Base-by-base conservation (phyloP, 2,329 filamentous ascomycete species). In the Cladophialophora bantiana region DNA sequence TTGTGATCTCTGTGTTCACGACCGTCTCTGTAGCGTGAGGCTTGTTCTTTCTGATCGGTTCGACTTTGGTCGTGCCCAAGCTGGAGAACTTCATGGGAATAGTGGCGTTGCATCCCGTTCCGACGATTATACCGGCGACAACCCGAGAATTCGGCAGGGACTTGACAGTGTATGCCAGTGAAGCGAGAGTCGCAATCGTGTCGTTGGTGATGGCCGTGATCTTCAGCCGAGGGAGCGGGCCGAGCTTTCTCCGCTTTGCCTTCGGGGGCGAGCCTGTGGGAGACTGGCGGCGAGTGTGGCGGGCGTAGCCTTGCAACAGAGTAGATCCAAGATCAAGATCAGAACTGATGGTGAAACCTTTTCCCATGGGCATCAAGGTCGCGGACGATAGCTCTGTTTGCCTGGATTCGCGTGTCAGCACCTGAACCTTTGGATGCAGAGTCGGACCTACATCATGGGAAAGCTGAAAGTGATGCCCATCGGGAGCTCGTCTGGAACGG, bases 1-100 rank as follows among this genome's bases (percentile, higher is more conserved):
- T 93, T 59, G 89, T 91, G 89, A 90, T 94, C 78, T 95, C 92
- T 0, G 92, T 94, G 75, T 94, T 94, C 69, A 94, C 88, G 4
- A 92, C 86, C 13, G 93, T 89, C 71, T 87, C 89, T n/a, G 85
- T 80, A 6, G 90, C 83, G 12, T 82, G 79, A 1, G 82, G 76
- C 64, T 79, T 77, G 68, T 78, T 79, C 13, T 79, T 83, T 15
- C 82, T 82, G 40, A 86, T 78, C 6, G 82, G 69, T 73, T 78
- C 59, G 80, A 87, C 72, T 75, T 94, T 94, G 64, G 83, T 84
- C 7, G 84, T 80, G 68, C 90, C 86, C 18, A 95, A 81, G 64
- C 83, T 84, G 55, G 79, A 83, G 58, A 90, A 79, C 71, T 84
- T 86, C 76, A 95, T 85, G 0, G 90, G 88, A 48, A 94, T 88